Conservation (phyloP, 805 yeast genomes). For the Zygotorulaspora sp. region DNA sequence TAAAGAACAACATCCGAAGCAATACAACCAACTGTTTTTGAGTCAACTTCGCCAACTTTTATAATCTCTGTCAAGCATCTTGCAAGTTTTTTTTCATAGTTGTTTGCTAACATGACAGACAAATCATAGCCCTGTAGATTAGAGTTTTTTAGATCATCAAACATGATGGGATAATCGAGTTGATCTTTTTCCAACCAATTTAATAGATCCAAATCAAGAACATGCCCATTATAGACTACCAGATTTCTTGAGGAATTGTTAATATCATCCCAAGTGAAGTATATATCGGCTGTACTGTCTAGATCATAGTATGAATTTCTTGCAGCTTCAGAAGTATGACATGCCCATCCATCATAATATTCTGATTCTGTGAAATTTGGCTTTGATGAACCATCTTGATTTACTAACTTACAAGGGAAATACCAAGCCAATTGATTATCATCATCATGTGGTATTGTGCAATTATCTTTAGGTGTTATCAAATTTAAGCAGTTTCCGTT, state of each 20-base stretch:
- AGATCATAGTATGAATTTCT: constrained; percentile 63
- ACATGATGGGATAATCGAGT: constrained; percentile 65
- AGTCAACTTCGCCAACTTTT: constrained; percentile 85
- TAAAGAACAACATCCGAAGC: constrained; percentile 81
- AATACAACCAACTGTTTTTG: constrained; percentile 88
- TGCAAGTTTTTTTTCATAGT: constrained; percentile 64
- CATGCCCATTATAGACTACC: constrained; percentile 85
- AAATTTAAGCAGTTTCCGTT: constrained; percentile 83
- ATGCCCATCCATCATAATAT: constrained; percentile 81
- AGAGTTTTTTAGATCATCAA: constrained; percentile 56
- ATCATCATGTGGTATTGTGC: constrained; percentile 63
- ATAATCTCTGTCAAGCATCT: constrained; percentile 80
- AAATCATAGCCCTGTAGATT: constrained; percentile 74
- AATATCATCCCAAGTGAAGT: constrained; percentile 87
- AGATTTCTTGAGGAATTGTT: constrained; percentile 64
- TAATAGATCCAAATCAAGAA: constrained; percentile 72
- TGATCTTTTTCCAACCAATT: constrained; percentile 71
- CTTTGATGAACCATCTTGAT: constrained; percentile 64
- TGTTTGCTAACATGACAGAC: constrained; percentile 62
- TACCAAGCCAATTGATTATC: constrained; percentile 82
- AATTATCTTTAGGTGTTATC: constrained; percentile 62
- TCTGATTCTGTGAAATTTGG: constrained; percentile 54
- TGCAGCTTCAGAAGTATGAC: constrained; percentile 73
- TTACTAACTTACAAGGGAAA: constrained; percentile 79
- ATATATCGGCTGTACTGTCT: constrained; percentile 65